Evolutionary conservation across 768 basidiomycete species (phyloP), one percentile per base, ranked within the genome.

Genomic region (Antrodiella citrinella): DNA sequence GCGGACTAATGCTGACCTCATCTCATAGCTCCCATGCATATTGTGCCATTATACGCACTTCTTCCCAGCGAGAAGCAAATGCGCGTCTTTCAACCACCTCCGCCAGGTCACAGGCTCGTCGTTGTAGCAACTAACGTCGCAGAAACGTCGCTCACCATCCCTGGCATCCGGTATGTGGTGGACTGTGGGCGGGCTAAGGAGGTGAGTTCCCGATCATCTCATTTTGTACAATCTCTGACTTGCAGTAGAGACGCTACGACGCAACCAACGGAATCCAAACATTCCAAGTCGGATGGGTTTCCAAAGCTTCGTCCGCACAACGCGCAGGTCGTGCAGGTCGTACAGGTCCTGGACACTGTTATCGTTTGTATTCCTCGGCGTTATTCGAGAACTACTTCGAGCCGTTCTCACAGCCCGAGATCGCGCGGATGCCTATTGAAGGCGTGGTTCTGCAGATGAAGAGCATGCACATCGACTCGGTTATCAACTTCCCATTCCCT

Each of bases 381-480:
- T 75, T 99, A 12, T 98, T 80, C 65, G 96, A 98, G 63, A 81
- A 94, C 61, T 81, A 95, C 65, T 95, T 98, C 62, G 84, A 88
- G 25, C 69, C 81, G 51, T 95, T 95, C 66, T 77, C 90, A 0
- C 71, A 80, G 51, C 96, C 96, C 2, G 96, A 99, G 65, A 94
- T 98, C 50, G 75, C 92, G 41, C 86, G 94, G 20, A 92, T 90
- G 72, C 94, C 96, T 0, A 95, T 98, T 57, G 96, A 98, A 59
- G 94, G 93, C 1, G 85, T 98, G 20, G 89, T 98, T 7, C 73
- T 98, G 25, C 94, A 97, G 66, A 97, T 99, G 95, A 99, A 99
- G 73, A 84, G 82, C 65, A 97, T 99, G 93, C 91, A 95, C 62
- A 95, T 99, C 51, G 93, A 98, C 60, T 76, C 91, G 1, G 91